Conservation (phyloP, 352 stramenopile genomes). For the Lagenidium sp. region DNA sequence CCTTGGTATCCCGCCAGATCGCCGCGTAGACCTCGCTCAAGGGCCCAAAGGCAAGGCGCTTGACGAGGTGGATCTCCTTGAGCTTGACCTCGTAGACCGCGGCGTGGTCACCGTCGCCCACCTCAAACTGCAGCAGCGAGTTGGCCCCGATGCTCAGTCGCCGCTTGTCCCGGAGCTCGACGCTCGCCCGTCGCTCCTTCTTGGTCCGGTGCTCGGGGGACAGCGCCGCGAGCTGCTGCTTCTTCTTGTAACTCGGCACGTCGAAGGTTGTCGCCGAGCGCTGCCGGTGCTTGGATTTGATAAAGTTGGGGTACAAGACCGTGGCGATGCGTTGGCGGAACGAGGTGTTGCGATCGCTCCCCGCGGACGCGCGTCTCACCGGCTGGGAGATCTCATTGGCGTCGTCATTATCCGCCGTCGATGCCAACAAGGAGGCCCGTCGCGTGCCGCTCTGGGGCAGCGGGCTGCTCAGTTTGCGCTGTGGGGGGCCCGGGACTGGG, state of each 20-base stretch:
- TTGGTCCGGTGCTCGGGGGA: conserved; percentile 40
- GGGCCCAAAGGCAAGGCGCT: conserved; percentile 55
- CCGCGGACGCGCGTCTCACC: neutral
- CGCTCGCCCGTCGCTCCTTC: conserved; percentile 51
- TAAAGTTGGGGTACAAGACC: neutral
- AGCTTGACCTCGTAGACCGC: conserved; percentile 78
- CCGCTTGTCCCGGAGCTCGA: conserved; percentile 44
- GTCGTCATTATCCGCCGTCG: conserved; percentile 1
- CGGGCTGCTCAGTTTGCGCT: conserved; percentile 10
- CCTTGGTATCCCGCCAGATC: conserved; percentile 65
- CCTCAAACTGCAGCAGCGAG: conserved; percentile 54
- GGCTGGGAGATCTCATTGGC: neutral
- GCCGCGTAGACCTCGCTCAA: conserved; percentile 71
- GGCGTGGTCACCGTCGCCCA: conserved; percentile 51
- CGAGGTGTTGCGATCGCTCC: conserved; percentile 2
- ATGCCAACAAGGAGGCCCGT: conserved; percentile 7
- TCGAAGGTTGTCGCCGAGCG: conserved; percentile 41
- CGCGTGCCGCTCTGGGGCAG: conserved; percentile 5
- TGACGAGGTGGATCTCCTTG: conserved; percentile 62
- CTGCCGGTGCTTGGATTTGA: neutral
- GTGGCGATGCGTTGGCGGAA: conserved; percentile 11
- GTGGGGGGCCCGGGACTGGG: no score
- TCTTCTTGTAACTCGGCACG: conserved; percentile 42
- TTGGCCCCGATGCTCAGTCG: conserved; percentile 48
- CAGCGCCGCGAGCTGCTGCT: conserved; percentile 39